Conservation (phyloP, 371 early-diverging fungal species). For the Apophysomyces trapeziformis region DNA sequence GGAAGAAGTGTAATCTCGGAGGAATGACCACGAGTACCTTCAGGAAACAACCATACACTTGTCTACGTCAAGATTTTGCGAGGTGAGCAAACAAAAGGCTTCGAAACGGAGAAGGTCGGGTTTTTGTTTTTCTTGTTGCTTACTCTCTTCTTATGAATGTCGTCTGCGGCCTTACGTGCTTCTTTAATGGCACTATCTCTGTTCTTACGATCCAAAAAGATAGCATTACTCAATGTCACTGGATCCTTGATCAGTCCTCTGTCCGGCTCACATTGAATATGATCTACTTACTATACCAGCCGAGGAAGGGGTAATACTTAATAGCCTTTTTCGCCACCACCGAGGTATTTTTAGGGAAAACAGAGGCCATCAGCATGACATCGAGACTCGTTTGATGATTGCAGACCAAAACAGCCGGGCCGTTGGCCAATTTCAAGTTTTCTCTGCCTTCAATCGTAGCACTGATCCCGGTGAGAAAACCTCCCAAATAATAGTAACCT, state of each 20-base stretch:
- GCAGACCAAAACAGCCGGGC: constrained; percentile 73
- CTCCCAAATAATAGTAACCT: constrained; percentile 52
- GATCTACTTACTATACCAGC: constrained; percentile 79
- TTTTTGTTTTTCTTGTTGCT: constrained; percentile 40
- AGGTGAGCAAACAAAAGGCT: not conserved
- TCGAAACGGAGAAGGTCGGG: not conserved
- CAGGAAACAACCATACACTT: constrained; percentile 90
- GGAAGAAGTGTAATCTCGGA: constrained; percentile 77
- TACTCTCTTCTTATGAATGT: constrained; percentile 71
- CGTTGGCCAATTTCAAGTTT: constrained; percentile 44
- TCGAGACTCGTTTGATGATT: constrained; percentile 93
- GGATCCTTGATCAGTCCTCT: constrained; percentile 9
- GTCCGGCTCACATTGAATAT: not conserved
- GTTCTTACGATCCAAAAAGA: constrained; percentile 91
- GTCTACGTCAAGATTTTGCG: constrained; percentile 38
- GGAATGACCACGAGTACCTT: constrained; percentile 90
- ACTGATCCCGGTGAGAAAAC: constrained; percentile 57
- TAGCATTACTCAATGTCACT: constrained; percentile 79
- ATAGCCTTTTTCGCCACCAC: constrained; percentile 87
- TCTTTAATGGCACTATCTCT: constrained; percentile 78
- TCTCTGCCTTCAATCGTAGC: constrained; percentile 69
- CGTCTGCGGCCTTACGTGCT: constrained; percentile 75
- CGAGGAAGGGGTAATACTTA: constrained; percentile 83
- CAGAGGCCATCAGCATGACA: constrained; percentile 70
- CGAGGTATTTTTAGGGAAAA: constrained; percentile 73